Conservation (phyloP, 2,329 filamentous ascomycete species). For the Achaetomium macrosporum region DNA sequence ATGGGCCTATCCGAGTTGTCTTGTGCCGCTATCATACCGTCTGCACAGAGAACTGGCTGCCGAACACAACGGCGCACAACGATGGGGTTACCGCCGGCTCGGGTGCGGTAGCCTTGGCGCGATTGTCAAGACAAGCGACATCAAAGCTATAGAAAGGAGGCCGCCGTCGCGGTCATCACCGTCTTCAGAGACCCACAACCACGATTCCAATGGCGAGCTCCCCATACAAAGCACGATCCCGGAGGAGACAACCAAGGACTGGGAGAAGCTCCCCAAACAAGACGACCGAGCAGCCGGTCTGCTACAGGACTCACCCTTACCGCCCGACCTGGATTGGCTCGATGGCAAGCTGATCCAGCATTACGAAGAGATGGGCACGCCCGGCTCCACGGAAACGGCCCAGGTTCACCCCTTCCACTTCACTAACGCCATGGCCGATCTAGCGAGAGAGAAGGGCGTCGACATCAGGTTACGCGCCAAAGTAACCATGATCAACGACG, state of each 20-base stretch:
- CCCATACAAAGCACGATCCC: slow-evolving; percentile 19
- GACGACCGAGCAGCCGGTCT: slow-evolving; percentile 42
- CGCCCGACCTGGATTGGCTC: slow-evolving; percentile 80
- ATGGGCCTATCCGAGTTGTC: slow-evolving; percentile 82
- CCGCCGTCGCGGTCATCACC: background rate
- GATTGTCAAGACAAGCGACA: slow-evolving; percentile 25
- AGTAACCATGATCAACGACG: slow-evolving; percentile 61
- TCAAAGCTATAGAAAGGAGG: slow-evolving; percentile 2
- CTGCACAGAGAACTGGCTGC: slow-evolving; percentile 80
- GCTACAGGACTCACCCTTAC: slow-evolving; percentile 56
- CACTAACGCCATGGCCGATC: slow-evolving; percentile 72
- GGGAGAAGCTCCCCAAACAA: slow-evolving; percentile 59
- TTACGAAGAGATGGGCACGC: slow-evolving; percentile 75
- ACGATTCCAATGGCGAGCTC: slow-evolving; percentile 16
- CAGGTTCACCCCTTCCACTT: slow-evolving; percentile 93
- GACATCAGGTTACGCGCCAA: slow-evolving; percentile 60
- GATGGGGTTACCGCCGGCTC: slow-evolving; percentile 82
- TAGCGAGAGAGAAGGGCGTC: slow-evolving; percentile 65
- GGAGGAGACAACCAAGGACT: slow-evolving; percentile 37
- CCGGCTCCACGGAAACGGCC: slow-evolving; percentile 68
- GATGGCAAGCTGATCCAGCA: slow-evolving; percentile 57
- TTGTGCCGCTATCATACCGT: slow-evolving; percentile 80
- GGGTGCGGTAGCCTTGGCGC: slow-evolving; percentile 59
- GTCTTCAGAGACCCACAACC: background rate
- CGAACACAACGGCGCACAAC: slow-evolving; percentile 68